Base-by-base conservation (phyloP, 352 stramenopile genomes). In the Blastocystis sp. region DNA sequence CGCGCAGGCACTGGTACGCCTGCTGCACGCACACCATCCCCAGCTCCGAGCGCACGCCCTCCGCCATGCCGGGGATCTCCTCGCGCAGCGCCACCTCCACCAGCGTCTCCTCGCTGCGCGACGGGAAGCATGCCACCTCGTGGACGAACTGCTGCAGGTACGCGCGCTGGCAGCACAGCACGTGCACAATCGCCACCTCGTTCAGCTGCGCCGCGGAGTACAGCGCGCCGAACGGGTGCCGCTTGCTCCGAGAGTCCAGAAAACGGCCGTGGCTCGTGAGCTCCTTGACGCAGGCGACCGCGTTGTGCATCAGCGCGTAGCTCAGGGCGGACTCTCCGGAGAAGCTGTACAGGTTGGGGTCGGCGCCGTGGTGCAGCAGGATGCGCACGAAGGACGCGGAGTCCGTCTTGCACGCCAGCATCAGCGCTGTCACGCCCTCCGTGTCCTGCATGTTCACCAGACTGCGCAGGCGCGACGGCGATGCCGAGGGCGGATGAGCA, bases 51-150 rank as follows among this genome's bases (percentile, higher is more conserved):
- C 60, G 59, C 37, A 21, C 16, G 24, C 12, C n/a, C 33, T 81
- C 71, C 3, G 24, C 4, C 21, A 62, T 12, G 16, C 61, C 51
- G 51, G 55, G 55, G 31, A 66, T 67, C 26, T 85, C 74, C 12
- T 85, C 74, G 24, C 74, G 51, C 51, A 85, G 60, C n/a, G 74
- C 74, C n/a, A 85, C 74, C 41, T 85, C 74, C 6, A 85, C 50
- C 24, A 55, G 26, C 24, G 39, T 55, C 31, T 85, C 74, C 19
- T 37, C 74, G 1, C 19, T 1, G 24, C 74, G 74, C 9, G 50
- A 33, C 2, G 74, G 74, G 6, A 3, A 33, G 51, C 16, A 24
- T 0, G 33, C 74, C n/a, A 85, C 66, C 60, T 85, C 74, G 0
- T 12, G 16, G 19, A 85, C 13, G 60, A 85, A 85, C 74, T 85